Conservation (phyloP, 257 asterid genomes). For the Gentiana macrophylla region DNA sequence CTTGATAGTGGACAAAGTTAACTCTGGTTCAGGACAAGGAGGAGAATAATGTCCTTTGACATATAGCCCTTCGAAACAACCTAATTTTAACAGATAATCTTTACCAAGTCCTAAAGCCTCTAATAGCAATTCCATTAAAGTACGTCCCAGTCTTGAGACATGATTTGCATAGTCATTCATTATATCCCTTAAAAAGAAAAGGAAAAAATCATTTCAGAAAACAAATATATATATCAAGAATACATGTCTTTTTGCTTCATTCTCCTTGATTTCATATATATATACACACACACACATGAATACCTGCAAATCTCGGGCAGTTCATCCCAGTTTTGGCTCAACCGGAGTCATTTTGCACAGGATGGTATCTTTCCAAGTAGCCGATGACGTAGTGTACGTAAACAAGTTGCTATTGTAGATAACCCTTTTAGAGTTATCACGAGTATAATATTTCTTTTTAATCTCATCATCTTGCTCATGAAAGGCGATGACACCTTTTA, state of each 20-base stretch:
- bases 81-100: conserved; percentile 27
- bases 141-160: conserved; percentile 18
- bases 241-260: neutral
- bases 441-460: conserved; percentile 1
- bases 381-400: conserved; percentile 13
- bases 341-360: conserved; percentile 1
- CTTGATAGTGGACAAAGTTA: conserved; percentile 18
- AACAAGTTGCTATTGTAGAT: neutral
- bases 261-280: conserved; percentile 10
- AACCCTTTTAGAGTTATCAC: neutral
- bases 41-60: conserved; percentile 38
- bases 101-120: conserved; percentile 31
- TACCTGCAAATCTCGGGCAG: conserved; percentile 9
- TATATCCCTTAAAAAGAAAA: conserved; percentile 7
- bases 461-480: conserved; percentile 1
- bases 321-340: neutral
- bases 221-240: conserved; percentile 24
- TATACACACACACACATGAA: neutral
- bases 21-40: conserved; percentile 41
- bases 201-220: too few relatives aligned
- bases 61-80: conserved; percentile 24
- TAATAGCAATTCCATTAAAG: conserved; percentile 27
- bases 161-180: conserved; percentile 24
- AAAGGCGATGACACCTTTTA: neutral
- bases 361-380: neutral